These are phyloP conservation scores for Straminergon stramineum DNA, from an alignment of 225 moss, liverwort and hornwort species.

Conservation along the genomic window DNA sequence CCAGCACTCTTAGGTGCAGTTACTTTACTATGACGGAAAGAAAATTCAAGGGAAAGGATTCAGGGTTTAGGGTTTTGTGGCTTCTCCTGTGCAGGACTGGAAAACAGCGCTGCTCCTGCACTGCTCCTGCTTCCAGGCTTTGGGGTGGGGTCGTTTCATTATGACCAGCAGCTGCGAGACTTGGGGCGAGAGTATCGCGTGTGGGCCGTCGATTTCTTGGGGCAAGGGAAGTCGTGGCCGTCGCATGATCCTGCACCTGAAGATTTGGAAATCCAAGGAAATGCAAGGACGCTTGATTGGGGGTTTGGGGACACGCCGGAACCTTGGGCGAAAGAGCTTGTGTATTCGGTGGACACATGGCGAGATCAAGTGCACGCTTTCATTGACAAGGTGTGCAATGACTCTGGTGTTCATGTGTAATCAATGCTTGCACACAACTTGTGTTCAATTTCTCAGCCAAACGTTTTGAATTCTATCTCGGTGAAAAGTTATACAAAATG, in stretches of 20 bases:
- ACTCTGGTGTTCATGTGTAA: background rate
- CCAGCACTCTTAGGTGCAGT: background rate
- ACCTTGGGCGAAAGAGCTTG: constrained; percentile 39
- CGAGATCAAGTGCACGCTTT: constrained; percentile 37
- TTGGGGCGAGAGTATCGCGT: constrained; percentile 39
- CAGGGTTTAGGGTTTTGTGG: background rate
- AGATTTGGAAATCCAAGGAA: background rate
- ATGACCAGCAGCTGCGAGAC: constrained; percentile 29
- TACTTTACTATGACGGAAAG: background rate
- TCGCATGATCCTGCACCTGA: constrained; percentile 41
- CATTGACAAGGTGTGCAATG: background rate
- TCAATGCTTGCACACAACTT: background rate
- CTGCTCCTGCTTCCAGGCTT: constrained; percentile 39
- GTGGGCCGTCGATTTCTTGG: constrained; percentile 43
- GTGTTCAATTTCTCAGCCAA: background rate
- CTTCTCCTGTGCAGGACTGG: background rate
- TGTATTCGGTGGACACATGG: constrained; percentile 51
- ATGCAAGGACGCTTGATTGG: constrained; percentile 7
- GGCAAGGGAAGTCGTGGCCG: constrained; percentile 53
- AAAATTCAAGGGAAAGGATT: background rate
- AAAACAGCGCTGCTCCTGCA: constrained; percentile 24
- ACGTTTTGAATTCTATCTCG: background rate
- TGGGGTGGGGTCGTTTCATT: constrained; percentile 39
- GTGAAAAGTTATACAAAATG: background rate
- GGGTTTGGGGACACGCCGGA: constrained; percentile 16